Conservation (phyloP, 1,284 basidiomycete species). For the Naganishia albida region DNA sequence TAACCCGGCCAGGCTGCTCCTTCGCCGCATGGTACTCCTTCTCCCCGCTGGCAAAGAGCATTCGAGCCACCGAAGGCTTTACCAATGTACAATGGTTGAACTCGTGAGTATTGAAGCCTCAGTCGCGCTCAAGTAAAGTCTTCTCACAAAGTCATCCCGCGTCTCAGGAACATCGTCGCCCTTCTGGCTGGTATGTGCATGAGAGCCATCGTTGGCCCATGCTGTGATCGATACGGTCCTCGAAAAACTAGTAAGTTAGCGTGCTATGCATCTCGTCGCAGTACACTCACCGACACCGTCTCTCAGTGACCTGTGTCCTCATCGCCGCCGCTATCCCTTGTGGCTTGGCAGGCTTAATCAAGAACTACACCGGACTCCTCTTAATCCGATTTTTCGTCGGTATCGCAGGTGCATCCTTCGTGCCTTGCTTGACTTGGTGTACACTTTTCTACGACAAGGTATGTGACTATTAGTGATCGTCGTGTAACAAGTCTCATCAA, state of each 20-base stretch:
- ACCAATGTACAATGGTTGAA: slow-evolving; percentile 56
- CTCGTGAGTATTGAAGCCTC: slow-evolving; percentile 17
- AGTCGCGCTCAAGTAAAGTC: background rate
- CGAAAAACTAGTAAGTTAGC: slow-evolving; percentile 57
- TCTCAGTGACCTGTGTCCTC: slow-evolving; percentile 59
- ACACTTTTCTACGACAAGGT: slow-evolving; percentile 71
- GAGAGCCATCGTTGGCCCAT: slow-evolving; percentile 61
- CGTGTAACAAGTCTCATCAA: slow-evolving; percentile 55
- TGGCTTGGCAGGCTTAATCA: slow-evolving; percentile 62
- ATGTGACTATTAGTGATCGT: slow-evolving; percentile 59
- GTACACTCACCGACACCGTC: background rate
- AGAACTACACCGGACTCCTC: slow-evolving; percentile 58
- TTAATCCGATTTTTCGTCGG: slow-evolving; percentile 61
- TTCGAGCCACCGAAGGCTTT: slow-evolving; percentile 61
- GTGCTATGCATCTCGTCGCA: background rate
- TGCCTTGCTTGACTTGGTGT: slow-evolving; percentile 65
- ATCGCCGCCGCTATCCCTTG: slow-evolving; percentile 66
- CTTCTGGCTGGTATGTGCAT: slow-evolving; percentile 61
- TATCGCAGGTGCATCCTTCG: slow-evolving; percentile 64
- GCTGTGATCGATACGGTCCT: slow-evolving; percentile 63
- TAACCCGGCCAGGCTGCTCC: slow-evolving; percentile 44
- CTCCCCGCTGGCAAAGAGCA: slow-evolving; percentile 63
- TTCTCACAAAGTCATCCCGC: background rate
- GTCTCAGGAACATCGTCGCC: slow-evolving; percentile 61
- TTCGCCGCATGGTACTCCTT: slow-evolving; percentile 65